phyloP scores from a whole-genome alignment of 1,284 basidiomycete species.

The Ceratobasidium sp. region DNA sequence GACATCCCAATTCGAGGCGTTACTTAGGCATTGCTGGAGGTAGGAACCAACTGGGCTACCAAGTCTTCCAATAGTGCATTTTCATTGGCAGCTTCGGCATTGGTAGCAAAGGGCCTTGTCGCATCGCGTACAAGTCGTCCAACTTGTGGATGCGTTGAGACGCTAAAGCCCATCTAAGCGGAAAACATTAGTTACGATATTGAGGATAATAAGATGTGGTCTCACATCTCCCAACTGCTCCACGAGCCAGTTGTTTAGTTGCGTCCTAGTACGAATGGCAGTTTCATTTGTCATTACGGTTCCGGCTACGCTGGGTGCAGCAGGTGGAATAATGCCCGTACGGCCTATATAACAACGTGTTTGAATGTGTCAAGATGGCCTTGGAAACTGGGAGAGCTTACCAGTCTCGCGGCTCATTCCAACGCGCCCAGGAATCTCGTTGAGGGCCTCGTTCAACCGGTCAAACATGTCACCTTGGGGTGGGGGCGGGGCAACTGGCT shows the following conservation, averaged over 20 bases:
- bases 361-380: not conserved
- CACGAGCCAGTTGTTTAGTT: constrained; percentile 35
- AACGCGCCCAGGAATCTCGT: constrained; percentile 20
- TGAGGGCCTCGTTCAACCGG: constrained; percentile 25
- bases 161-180: constrained; percentile 39
- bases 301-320: constrained; percentile 12
- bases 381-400: not conserved
- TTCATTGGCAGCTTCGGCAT: constrained; percentile 30
- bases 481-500: constrained; percentile 3
- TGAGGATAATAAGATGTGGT: not conserved
- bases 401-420: not conserved
- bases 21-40: constrained; percentile 12
- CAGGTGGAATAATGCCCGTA: constrained; percentile 19
- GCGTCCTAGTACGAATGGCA: constrained; percentile 26
- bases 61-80: constrained; percentile 24
- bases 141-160: constrained; percentile 28
- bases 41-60: constrained; percentile 33
- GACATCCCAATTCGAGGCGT: not conserved
- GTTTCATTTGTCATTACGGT: not conserved
- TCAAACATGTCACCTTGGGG: constrained; percentile 37
- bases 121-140: constrained; percentile 37
- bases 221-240: constrained; percentile 36
- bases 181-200: not conserved
- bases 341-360: not conserved
- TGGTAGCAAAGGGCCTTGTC: constrained; percentile 30